Conservation (phyloP, 352 stramenopile species). For the Paralagenidium karlingii region DNA sequence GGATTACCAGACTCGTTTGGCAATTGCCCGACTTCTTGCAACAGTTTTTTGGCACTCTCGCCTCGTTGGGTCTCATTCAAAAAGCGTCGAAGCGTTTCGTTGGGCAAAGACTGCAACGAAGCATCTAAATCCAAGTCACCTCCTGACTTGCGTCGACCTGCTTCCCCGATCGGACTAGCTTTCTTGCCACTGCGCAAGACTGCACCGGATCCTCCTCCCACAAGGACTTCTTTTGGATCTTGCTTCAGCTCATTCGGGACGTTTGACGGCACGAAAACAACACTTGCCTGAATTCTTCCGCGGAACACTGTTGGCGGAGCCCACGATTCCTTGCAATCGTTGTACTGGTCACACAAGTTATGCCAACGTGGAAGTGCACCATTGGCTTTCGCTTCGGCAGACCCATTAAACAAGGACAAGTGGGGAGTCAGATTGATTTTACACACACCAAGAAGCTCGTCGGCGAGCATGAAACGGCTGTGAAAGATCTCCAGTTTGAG, state of each 20-base stretch:
- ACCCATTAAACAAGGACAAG: slow-evolving; percentile 60
- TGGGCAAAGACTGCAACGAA: slow-evolving; percentile 37
- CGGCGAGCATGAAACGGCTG: slow-evolving; percentile 69
- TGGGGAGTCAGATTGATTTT: slow-evolving; percentile 83
- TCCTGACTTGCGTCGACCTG: too few species aligned
- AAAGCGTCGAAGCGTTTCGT: slow-evolving; percentile 44
- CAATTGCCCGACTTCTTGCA: too few species aligned
- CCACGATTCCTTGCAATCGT: slow-evolving; percentile 78
- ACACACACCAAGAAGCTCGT: slow-evolving; percentile 67
- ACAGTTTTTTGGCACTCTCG: not conserved
- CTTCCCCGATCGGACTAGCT: too few species aligned
- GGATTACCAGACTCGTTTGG: too few species aligned
- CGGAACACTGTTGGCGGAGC: slow-evolving; percentile 70
- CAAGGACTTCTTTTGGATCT: too few species aligned
- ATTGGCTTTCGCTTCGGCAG: slow-evolving; percentile 69
- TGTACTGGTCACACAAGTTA: slow-evolving; percentile 81
- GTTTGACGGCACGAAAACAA: slow-evolving; percentile 60
- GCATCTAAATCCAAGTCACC: too few species aligned
- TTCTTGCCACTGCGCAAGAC: too few species aligned
- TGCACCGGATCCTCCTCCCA: too few species aligned
- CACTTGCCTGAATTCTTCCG: slow-evolving; percentile 56
- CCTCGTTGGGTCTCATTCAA: slow-evolving; percentile 4
- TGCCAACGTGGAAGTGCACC: slow-evolving; percentile 68
- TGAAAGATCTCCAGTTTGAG: slow-evolving; percentile 75
- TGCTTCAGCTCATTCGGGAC: slow-evolving; percentile 28